Conservation (phyloP, 495 filamentous ascomycete genomes). For the Tuber microsphaerosporum region DNA sequence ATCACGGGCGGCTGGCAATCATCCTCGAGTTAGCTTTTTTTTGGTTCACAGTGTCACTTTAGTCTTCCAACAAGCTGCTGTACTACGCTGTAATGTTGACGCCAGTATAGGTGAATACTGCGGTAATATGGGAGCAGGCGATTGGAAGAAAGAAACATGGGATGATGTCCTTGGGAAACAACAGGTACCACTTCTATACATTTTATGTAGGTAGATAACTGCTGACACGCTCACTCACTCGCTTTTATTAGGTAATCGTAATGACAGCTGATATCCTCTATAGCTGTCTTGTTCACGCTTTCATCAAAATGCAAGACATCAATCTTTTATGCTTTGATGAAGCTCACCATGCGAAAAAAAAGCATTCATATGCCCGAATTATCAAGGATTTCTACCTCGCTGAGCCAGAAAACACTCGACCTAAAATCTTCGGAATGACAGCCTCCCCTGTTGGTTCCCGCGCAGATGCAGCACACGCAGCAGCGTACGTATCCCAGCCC, state of each 20-base stretch:
- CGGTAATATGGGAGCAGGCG: constrained; percentile 62
- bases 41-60: constrained; percentile 83
- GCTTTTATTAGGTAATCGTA: constrained; percentile 59
- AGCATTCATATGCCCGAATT: constrained; percentile 85
- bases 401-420: constrained; percentile 48
- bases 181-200: constrained; percentile 44
- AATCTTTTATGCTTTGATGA: constrained; percentile 94
- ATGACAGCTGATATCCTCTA: constrained; percentile 85
- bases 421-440: constrained; percentile 93
- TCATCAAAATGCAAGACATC: constrained; percentile 73
- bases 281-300: constrained; percentile 70
- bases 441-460: constrained; percentile 90
- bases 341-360: constrained; percentile 93
- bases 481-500: constrained; percentile 46
- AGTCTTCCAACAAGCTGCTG: constrained; percentile 81
- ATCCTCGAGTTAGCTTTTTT: constrained; percentile 71
- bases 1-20: constrained; percentile 54
- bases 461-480: constrained; percentile 60
- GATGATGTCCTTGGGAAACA: constrained; percentile 57
- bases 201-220: not conserved
- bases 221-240: not conserved
- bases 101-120: constrained; percentile 71
- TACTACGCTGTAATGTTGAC: constrained; percentile 76
- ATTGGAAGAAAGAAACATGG: constrained; percentile 66
- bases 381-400: constrained; percentile 75